phyloP scores from a whole-genome alignment of 495 filamentous ascomycete genomes.

The Astrocystis sublimbata region DNA sequence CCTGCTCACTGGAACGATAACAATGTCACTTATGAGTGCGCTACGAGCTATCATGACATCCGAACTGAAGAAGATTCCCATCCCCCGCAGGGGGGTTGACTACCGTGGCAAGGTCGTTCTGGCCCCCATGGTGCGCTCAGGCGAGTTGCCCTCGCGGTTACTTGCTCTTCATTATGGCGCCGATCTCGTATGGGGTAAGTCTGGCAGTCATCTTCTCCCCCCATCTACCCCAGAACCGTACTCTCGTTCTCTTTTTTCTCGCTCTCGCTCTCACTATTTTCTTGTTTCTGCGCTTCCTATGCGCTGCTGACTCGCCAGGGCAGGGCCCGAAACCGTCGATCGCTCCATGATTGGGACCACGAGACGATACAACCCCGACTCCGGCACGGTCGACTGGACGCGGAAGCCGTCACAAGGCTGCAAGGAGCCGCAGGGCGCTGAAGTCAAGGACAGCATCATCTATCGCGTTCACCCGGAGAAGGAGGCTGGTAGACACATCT shows the following conservation, averaged over 20 bases:
- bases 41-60: conserved; percentile 55
- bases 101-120: conserved; percentile 92
- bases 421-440: conserved; percentile 38
- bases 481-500: conserved; percentile 74
- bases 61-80: conserved; percentile 64
- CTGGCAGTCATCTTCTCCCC: background rate
- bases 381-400: conserved; percentile 78
- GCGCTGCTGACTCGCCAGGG: conserved; percentile 4
- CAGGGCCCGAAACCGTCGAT: conserved; percentile 91
- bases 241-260: too few relatives aligned
- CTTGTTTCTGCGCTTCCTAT: background rate
- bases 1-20: conserved; percentile 17
- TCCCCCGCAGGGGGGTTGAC: conserved; percentile 86
- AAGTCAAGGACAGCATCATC: conserved; percentile 68
- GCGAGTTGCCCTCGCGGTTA: conserved; percentile 87
- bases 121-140: conserved; percentile 95
- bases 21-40: conserved; percentile 22
- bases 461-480: conserved; percentile 77
- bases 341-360: conserved; percentile 82
- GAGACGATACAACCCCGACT: conserved; percentile 70
- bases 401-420: conserved; percentile 68
- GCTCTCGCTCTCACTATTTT: too few relatives aligned
- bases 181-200: conserved; percentile 88
- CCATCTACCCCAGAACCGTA: too few relatives aligned
- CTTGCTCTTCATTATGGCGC: conserved; percentile 91